Base-by-base conservation (phyloP, 306 rosid genomes). In the Ziziphus jujuba region DNA sequence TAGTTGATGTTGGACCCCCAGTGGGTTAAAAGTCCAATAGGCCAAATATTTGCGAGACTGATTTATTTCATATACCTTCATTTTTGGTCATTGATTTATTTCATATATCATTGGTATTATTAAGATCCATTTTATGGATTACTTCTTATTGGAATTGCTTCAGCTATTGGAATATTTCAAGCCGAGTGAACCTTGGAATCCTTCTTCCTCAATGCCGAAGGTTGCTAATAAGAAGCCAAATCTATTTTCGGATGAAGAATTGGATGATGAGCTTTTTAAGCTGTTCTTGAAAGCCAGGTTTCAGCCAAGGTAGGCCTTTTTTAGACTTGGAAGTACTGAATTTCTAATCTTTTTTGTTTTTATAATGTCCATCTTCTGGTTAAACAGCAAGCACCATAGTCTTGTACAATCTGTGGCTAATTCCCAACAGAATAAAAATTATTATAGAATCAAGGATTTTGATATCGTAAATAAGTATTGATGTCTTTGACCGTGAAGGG, bases 171-270 rank as follows among this genome's bases (percentile, higher is more conserved):
- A 75, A 34, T 35, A 70, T 78, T 92, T 87, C 68, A 84, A 40
- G 78, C 72, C 61, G 61, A 69, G 87, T 68, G 82, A 84, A n/a
- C 96, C 95, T 47, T 92, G 98, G 96, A 74, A 67, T 0, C 89
- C 78, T 73, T 72, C 63, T 35, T 65, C 67, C 66, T 50, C 60
- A 45, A 43, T 72, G 10, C 61, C 28, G 53, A 61, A 61, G 54
- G 61, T 52, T 35, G 19, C 62, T 62, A 22, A 35, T 43, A 72
- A 48, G 72, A 61, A 17, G 50, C 90, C 90, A 2, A 40, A 24
- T 56, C 72, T 16, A 16, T 77, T 78, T 66, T 70, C 81, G 22
- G 12, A 34, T 5, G 79, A 73, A 21, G 66, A 70, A 56, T 70
- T 87, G 12, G 95, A 91, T 70, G 82, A 84, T 19, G 81, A 70